phyloP scores from a whole-genome alignment of 805 yeast genomes.

The Kurtzmaniella cleridarum region DNA sequence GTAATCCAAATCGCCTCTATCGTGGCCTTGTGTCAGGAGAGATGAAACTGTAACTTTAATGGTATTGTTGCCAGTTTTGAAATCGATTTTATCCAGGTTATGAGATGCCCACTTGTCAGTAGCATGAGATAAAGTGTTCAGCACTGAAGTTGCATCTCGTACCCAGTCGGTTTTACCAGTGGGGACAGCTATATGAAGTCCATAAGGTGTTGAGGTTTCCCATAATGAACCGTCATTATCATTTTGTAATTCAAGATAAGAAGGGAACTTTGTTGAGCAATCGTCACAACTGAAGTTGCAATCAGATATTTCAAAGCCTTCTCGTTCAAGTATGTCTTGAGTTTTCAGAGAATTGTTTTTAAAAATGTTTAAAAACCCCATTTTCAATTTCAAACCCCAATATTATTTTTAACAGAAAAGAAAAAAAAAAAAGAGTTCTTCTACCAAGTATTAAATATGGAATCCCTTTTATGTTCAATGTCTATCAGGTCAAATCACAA shows the following conservation, averaged over 20 bases:
- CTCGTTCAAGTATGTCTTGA: slow-evolving; percentile 3
- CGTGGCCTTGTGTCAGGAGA: slow-evolving; percentile 39
- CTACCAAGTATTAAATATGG: too few relatives aligned
- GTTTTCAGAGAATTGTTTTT: neutral
- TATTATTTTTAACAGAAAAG: too few relatives aligned
- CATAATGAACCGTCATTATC: slow-evolving; percentile 45
- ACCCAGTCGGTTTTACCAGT: slow-evolving; percentile 86
- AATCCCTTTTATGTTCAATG: too few relatives aligned
- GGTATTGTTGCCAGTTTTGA: slow-evolving; percentile 15
- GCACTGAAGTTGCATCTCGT: slow-evolving; percentile 55
- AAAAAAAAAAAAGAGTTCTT: too few relatives aligned
- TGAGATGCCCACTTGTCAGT: slow-evolving; percentile 32
- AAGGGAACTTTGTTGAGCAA: slow-evolving; percentile 54
- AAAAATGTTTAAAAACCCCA: slow-evolving; percentile 3
- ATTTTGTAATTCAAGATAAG: slow-evolving; percentile 38
- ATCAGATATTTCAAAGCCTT: slow-evolving; percentile 32
- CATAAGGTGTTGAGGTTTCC: slow-evolving; percentile 66
- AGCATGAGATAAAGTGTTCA: slow-evolving; percentile 41
- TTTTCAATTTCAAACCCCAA: neutral
- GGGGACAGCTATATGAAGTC: slow-evolving; percentile 71
- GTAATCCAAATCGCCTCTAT: slow-evolving; percentile 35
- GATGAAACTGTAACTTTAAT: slow-evolving; percentile 54
- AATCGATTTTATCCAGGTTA: slow-evolving; percentile 12
- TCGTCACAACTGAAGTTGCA: slow-evolving; percentile 50
- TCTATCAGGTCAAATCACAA: too few relatives aligned